A percentile compares a stretch with the other conserved stretches of the same genome.
phyloP scores from a whole-genome alignment of 1,284 basidiomycete species.

The Pterula multifida region DNA sequence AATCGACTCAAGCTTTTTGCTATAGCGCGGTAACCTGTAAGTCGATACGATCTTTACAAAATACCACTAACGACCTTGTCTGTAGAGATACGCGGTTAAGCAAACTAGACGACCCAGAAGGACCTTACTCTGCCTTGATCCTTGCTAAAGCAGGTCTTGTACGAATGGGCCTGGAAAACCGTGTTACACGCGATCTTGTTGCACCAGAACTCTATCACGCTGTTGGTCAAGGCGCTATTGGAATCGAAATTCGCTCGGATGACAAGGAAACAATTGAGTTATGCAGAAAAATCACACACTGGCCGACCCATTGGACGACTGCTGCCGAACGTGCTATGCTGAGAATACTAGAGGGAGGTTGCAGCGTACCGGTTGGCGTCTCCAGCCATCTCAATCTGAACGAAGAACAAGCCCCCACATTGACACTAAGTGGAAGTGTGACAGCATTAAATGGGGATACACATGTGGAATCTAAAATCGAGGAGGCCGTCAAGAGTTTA shows the following conservation, averaged over 20 bases:
- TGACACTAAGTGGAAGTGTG: constrained; percentile 68
- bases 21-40: constrained; percentile 71
- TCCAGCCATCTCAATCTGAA: constrained; percentile 34
- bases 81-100: constrained; percentile 75
- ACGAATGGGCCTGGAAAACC: constrained; percentile 68
- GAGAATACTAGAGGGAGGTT: constrained; percentile 87
- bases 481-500: constrained; percentile 35
- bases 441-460: constrained; percentile 62
- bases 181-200: constrained; percentile 69
- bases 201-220: constrained; percentile 79
- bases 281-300: constrained; percentile 61
- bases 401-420: constrained; percentile 19
- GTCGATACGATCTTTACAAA: constrained; percentile 15
- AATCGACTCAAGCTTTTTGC: not conserved
- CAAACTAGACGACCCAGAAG: constrained; percentile 81
- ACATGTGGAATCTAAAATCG: constrained; percentile 60
- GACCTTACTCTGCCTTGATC: constrained; percentile 84
- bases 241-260: constrained; percentile 73
- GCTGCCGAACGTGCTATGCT: constrained; percentile 82
- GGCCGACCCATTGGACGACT: constrained; percentile 65
- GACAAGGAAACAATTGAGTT: constrained; percentile 54
- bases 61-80: not conserved
- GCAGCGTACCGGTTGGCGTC: constrained; percentile 94
- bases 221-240: constrained; percentile 91
- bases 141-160: constrained; percentile 90